A percentile compares a stretch with the other conserved stretches of the same genome.
Conservation (phyloP, 2,329 filamentous ascomycete species). For the Epichloe coenophiala region DNA sequence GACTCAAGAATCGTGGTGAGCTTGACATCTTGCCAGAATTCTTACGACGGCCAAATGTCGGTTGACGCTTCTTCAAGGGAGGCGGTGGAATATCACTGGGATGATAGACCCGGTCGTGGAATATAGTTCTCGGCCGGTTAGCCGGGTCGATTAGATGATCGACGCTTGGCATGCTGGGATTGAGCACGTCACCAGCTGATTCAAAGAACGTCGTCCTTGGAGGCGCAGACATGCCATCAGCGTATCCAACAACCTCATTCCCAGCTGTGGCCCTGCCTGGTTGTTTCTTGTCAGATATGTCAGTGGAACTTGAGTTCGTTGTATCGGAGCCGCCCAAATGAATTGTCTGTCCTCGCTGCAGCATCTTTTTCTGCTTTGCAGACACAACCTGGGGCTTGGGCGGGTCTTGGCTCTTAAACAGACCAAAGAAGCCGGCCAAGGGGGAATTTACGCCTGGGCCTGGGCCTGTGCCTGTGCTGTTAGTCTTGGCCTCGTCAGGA, state of each 20-base stretch:
- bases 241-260: conserved; percentile 32
- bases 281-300: conserved; percentile 9
- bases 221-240: conserved; percentile 48
- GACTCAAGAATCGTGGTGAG: conserved; percentile 11
- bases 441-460: conserved; percentile 22
- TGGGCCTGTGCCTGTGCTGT: neutral
- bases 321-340: conserved; percentile 15
- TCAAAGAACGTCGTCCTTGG: conserved; percentile 91
- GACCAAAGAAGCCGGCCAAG: conserved; percentile 52
- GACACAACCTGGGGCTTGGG: conserved; percentile 35
- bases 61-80: conserved; percentile 43
- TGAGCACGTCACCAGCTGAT: conserved; percentile 82
- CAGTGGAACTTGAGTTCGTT: conserved; percentile 7
- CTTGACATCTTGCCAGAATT: conserved; percentile 13
- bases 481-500: conserved; percentile 12
- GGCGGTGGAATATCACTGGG: conserved; percentile 83
- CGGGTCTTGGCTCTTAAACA: conserved; percentile 51
- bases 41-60: conserved; percentile 22
- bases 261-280: conserved; percentile 33
- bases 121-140: conserved; percentile 75
- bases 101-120: conserved; percentile 92
- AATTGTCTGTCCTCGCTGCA: conserved; percentile 66
- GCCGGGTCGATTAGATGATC: conserved; percentile 77
- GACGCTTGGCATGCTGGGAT: conserved; percentile 69
- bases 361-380: conserved; percentile 55